Percentiles rank a stretch among this genome's conserved stretches.
phyloP scores from a whole-genome alignment of 2,329 filamentous ascomycete species.

The Davidsoniella neocaledoniae region DNA sequence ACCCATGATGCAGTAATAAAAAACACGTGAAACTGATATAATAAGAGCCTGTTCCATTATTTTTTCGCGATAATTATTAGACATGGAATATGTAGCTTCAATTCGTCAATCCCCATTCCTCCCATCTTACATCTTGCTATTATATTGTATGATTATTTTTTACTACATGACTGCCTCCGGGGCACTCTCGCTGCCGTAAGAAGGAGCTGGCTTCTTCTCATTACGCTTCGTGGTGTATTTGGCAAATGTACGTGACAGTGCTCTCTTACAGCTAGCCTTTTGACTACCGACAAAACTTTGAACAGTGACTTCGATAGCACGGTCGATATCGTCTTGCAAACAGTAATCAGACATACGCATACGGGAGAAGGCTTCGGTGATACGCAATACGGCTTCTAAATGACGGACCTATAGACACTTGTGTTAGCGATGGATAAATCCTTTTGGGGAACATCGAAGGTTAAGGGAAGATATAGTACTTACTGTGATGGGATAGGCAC shows the following conservation, averaged over 20 bases:
- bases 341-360: conserved; percentile 98
- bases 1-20: no score
- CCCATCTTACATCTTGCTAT: no score
- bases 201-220: conserved; percentile 11
- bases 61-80: no score
- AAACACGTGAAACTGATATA: no score
- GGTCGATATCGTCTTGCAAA: conserved; percentile 76
- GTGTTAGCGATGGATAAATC: conserved; percentile 14
- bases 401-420: conserved; percentile 58
- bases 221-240: conserved; percentile 60
- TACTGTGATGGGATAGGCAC: conserved; percentile 95
- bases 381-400: conserved; percentile 92
- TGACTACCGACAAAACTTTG: conserved; percentile 93
- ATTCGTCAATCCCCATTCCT: no score
- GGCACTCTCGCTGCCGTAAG: neutral
- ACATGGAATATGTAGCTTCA: no score
- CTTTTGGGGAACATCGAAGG: neutral
- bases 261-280: conserved; percentile 96
- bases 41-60: no score
- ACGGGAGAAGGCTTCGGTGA: conserved; percentile 84
- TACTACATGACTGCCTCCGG: conserved; percentile 7
- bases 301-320: conserved; percentile 90
- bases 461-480: conserved; percentile 21
- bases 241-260: conserved; percentile 80
- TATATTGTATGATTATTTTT: no score